Evolutionary conservation across 2,329 filamentous ascomycete species (phyloP).

Genomic region (Aureobasidium mangrovei): DNA sequence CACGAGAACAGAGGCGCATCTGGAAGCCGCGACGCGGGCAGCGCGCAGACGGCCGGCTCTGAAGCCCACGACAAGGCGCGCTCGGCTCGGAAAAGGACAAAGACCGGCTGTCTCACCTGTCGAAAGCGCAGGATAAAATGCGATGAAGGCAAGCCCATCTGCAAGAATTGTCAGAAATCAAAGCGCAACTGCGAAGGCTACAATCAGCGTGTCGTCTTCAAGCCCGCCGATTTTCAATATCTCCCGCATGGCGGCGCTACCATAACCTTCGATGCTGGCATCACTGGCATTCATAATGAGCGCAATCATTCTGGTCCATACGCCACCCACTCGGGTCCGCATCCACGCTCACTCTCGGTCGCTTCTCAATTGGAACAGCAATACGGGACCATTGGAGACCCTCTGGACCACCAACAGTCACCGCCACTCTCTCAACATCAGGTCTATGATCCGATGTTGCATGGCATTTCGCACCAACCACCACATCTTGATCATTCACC

Average conservation of each 20-base stretch:
- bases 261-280: constrained; percentile 26
- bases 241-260: constrained; percentile 34
- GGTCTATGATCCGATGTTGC: not conserved
- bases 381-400: not conserved
- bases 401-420: not conserved
- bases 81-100: constrained; percentile 56
- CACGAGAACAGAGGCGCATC: constrained; percentile 4
- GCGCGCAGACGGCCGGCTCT: constrained; percentile 5
- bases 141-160: constrained; percentile 76
- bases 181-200: constrained; percentile 79
- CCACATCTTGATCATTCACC: not conserved
- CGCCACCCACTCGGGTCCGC: not conserved
- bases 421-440: not conserved
- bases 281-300: not conserved
- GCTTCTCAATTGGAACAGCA: constrained; percentile 1
- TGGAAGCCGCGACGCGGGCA: not conserved
- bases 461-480: not conserved
- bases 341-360: not conserved
- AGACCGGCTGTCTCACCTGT: constrained; percentile 85
- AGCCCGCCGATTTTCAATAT: constrained; percentile 54
- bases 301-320: not conserved
- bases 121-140: constrained; percentile 94
- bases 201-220: constrained; percentile 72
- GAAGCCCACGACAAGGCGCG: constrained; percentile 1
- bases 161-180: constrained; percentile 78